Evolutionary conservation across 2,329 filamentous ascomycete genomes (phyloP).

Genomic region (Diaporthe velutina): DNA sequence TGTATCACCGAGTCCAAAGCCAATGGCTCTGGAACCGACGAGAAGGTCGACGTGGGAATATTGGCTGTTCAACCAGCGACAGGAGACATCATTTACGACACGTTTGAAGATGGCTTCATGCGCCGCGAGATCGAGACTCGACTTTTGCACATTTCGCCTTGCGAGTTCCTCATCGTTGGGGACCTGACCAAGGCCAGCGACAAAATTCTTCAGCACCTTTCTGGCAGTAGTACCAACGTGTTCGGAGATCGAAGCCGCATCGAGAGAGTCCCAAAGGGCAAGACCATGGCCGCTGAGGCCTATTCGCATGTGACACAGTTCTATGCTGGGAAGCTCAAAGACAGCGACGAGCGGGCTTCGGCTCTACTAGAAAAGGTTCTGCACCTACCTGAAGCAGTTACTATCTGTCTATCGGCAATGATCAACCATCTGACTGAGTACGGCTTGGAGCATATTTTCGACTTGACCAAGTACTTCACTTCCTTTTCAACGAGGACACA

Average conservation of each 20-base stretch:
- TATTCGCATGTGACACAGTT: constrained; percentile 93
- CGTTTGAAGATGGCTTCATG: constrained; percentile 98
- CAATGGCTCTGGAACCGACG: constrained; percentile 86
- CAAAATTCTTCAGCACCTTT: constrained; percentile 90
- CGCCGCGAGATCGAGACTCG: constrained; percentile 94
- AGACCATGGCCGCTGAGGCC: constrained; percentile 86
- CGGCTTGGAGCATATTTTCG: constrained; percentile 93
- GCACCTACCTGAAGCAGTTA: constrained; percentile 86
- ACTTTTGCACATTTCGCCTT: constrained; percentile 94
- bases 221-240: constrained; percentile 89
- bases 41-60: constrained; percentile 92
- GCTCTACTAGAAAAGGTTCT: constrained; percentile 88
- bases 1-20: constrained; percentile 89
- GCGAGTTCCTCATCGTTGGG: constrained; percentile 94
- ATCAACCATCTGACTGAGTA: constrained; percentile 94
- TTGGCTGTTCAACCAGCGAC: constrained; percentile 96
- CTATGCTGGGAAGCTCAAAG: constrained; percentile 87
- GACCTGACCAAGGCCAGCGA: constrained; percentile 91
- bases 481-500: constrained; percentile 94
- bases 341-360: constrained; percentile 68
- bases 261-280: constrained; percentile 80
- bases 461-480: constrained; percentile 96
- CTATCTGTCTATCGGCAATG: constrained; percentile 94
- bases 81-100: constrained; percentile 95
- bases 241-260: constrained; percentile 92